Percentiles rank a stretch among this genome's conserved stretches.
Evolutionary conservation across 805 yeast species (phyloP).

Genomic region (Monosporozyma yasuniensis): DNA sequence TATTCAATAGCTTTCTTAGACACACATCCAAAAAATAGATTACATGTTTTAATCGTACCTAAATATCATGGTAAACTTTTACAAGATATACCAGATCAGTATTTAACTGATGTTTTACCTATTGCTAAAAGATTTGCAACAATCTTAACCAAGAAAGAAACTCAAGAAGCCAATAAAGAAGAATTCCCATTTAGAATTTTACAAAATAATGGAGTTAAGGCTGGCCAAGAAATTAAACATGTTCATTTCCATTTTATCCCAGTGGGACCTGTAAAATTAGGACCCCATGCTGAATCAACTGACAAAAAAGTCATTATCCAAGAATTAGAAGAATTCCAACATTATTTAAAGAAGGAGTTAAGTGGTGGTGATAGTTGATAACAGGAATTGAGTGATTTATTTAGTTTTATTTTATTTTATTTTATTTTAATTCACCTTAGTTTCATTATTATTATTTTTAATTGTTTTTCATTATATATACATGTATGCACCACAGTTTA

Average conservation of each 20-base stretch:
- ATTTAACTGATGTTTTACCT: constrained; percentile 79
- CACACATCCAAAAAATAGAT: constrained; percentile 85
- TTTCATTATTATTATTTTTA: too few species aligned
- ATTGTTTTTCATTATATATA: too few species aligned
- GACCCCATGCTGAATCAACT: constrained; percentile 89
- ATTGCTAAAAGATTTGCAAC: constrained; percentile 78
- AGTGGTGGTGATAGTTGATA: neutral
- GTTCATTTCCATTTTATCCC: constrained; percentile 97
- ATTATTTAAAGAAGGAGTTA: neutral
- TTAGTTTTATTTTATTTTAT: neutral
- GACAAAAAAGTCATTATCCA: constrained; percentile 44
- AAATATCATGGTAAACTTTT: constrained; percentile 87
- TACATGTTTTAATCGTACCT: constrained; percentile 85
- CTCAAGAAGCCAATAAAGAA: neutral
- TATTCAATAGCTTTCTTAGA: constrained; percentile 77
- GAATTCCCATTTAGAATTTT: constrained; percentile 45
- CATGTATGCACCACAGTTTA: too few species aligned
- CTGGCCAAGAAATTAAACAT: constrained; percentile 91
- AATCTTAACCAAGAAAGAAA: constrained; percentile 30
- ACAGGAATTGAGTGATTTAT: neutral
- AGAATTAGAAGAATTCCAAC: neutral
- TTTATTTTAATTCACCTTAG: too few species aligned
- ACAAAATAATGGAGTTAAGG: constrained; percentile 89
- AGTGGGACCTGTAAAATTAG: constrained; percentile 47
- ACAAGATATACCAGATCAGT: constrained; percentile 87